phyloP scores from a whole-genome alignment of 148 eudicot species.

The Diospyros kaki region DNA sequence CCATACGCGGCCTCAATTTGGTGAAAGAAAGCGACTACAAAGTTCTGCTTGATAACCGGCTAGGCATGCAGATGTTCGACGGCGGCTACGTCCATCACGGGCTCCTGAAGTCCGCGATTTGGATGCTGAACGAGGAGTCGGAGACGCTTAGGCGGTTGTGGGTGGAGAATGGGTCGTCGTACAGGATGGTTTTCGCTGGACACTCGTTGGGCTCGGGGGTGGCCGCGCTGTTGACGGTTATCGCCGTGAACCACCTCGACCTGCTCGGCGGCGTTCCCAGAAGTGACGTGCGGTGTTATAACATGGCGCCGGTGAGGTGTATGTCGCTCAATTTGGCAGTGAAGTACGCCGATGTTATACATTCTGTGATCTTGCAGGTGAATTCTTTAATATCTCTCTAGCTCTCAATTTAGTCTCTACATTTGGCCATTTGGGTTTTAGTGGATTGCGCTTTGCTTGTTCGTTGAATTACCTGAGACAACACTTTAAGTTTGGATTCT shows the following conservation, averaged over 20 bases:
- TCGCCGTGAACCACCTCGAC: slow-evolving; percentile 39
- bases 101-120: slow-evolving; percentile 67
- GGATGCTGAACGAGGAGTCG: slow-evolving; percentile 65
- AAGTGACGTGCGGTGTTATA: slow-evolving; percentile 48
- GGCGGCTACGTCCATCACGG: slow-evolving; percentile 95
- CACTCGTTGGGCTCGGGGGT: slow-evolving; percentile 27
- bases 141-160: slow-evolving; percentile 55
- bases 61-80: slow-evolving; percentile 88
- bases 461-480: background rate
- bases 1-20: slow-evolving; percentile 74
- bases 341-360: slow-evolving; percentile 85
- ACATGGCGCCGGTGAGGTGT: slow-evolving; percentile 84
- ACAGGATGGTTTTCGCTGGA: slow-evolving; percentile 44
- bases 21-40: slow-evolving; percentile 70
- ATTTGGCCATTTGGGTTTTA: background rate
- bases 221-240: slow-evolving; percentile 19
- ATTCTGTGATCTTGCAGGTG: slow-evolving; percentile 85
- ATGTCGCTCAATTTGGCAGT: slow-evolving; percentile 95
- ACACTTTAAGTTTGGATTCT: background rate
- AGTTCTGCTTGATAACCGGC: slow-evolving; percentile 51
- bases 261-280: slow-evolving; percentile 70
- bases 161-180: slow-evolving; percentile 62
- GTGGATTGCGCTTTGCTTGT: background rate
- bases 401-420: background rate
- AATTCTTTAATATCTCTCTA: background rate